phyloP scores from a whole-genome alignment of 2,329 filamentous ascomycete species.

The Rhexocercosporidium sp. region DNA sequence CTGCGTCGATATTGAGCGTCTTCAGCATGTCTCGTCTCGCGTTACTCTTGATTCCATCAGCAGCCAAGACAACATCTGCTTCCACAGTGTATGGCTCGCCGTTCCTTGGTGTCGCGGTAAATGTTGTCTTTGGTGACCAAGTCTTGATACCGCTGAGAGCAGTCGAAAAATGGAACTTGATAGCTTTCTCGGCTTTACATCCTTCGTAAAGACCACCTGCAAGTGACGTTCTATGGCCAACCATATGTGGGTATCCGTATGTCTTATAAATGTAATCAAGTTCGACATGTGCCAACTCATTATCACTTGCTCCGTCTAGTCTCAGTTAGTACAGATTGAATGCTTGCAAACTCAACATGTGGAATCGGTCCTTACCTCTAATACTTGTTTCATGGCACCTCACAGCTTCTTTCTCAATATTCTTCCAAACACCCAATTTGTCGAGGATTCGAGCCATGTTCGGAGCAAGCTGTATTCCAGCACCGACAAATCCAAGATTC shows the following conservation, averaged over 20 bases:
- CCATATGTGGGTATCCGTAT: conserved; percentile 80
- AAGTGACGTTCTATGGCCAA: conserved; percentile 76
- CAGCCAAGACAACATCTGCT: conserved; percentile 58
- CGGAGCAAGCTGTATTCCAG: conserved; percentile 83
- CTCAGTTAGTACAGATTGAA: not conserved
- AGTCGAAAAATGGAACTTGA: conserved; percentile 72
- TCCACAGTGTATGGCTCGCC: conserved; percentile 56
- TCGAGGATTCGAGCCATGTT: conserved; percentile 82
- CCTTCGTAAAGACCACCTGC: conserved; percentile 72
- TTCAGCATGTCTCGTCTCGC: conserved; percentile 44
- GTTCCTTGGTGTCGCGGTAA: conserved; percentile 63
- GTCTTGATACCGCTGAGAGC: conserved; percentile 60
- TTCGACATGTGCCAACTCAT: conserved; percentile 72
- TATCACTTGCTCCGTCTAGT: conserved; percentile 68
- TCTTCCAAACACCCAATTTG: conserved; percentile 72
- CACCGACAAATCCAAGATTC: conserved; percentile 79
- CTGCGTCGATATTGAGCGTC: conserved; percentile 38
- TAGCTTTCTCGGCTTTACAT: conserved; percentile 65
- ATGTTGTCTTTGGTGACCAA: conserved; percentile 62
- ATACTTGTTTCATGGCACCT: conserved; percentile 74
- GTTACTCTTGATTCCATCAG: conserved; percentile 61
- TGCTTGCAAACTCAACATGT: not conserved
- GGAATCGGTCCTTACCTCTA: conserved; percentile 52
- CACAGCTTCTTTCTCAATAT: conserved; percentile 73
- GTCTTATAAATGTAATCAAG: conserved; percentile 69